Base-by-base conservation (phyloP, 1,284 basidiomycete genomes). In the Malassezia caprae region DNA sequence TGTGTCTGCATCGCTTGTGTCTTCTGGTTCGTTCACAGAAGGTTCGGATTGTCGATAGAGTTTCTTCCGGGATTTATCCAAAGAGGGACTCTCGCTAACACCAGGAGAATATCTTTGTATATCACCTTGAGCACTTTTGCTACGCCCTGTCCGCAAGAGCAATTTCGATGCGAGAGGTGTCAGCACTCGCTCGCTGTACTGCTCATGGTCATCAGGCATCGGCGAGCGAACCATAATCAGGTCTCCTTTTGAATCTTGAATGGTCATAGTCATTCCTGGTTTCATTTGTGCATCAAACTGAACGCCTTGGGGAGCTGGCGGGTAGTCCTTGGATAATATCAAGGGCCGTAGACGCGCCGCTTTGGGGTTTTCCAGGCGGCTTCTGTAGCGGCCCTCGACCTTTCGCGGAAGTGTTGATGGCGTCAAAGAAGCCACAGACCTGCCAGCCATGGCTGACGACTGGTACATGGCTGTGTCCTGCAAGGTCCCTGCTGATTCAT, bases 251-350 rank as follows among this genome's bases (percentile, higher is more conserved):
- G 30, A 40, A n/a, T 57, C 55, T 3, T 23, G 42, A 11, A 52
- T 44, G 5, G 55, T 57, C 44, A 57, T 51, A 3, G 41, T 28
- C 10, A 57, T 31, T 12, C 55, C 55, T 6, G 55, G 49, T 8
- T 37, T 42, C 34, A 51, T 37, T 24, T 40, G 30, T 2, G 46
- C 12, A 17, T 55, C 53, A 12, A 48, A 49, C 3, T 21, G 34
- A 11, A 55, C 53, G 6, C 46, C 53, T 30, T 32, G n/a, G 5
- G 37, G 46, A 6, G 41, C 13, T n/a, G 11, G 2, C 13, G 15
- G 23, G 21, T 12, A 2, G 6, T 19, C 31, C 17, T 17, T 17
- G 23, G 41, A 21, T 5, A 51, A 28, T 1, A 51, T 41, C 30
- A 43, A 37, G 4, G 51, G 51, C 2, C 44, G 51, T 32, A 32